Evolutionary conservation across 805 yeast genomes (phyloP).

Genomic region (Kluyveromyces lactis): DNA sequence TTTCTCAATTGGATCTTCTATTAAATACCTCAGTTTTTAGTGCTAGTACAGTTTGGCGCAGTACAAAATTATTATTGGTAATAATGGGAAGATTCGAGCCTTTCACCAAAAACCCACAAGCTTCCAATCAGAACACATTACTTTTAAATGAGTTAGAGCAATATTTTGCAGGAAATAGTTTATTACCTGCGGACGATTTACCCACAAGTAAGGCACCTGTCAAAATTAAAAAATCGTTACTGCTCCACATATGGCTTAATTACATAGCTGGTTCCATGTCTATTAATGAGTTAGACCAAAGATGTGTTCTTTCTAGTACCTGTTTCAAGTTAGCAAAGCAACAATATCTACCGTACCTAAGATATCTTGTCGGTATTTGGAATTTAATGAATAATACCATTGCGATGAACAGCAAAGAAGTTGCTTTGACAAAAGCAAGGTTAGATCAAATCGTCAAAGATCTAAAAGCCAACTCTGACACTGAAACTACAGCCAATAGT

Average conservation of each 20-base stretch:
- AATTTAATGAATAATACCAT: slow-evolving; percentile 27
- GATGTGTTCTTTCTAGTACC: slow-evolving; percentile 18
- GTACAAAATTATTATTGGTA: slow-evolving; percentile 23
- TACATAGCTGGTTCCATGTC: slow-evolving; percentile 25
- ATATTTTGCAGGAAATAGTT: slow-evolving; percentile 18
- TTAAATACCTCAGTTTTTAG: slow-evolving; percentile 10
- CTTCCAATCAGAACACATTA: slow-evolving; percentile 18
- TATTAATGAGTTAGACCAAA: slow-evolving; percentile 22
- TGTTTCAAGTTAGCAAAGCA: slow-evolving; percentile 24
- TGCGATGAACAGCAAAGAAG: slow-evolving; percentile 25
- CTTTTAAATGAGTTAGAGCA: slow-evolving; percentile 14
- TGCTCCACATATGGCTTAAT: slow-evolving; percentile 20
- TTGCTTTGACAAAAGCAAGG: slow-evolving; percentile 19
- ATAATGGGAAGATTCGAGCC: slow-evolving; percentile 26
- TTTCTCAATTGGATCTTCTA: slow-evolving; percentile 14
- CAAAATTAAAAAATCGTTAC: slow-evolving; percentile 20
- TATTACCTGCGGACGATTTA: slow-evolving; percentile 7
- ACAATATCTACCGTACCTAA: slow-evolving; percentile 14
- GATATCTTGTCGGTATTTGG: slow-evolving; percentile 26
- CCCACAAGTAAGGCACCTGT: slow-evolving; percentile 2
- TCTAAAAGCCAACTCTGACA: not conserved
- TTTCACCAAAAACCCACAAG: slow-evolving; percentile 22
- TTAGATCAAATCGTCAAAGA: slow-evolving; percentile 15
- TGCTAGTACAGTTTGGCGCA: slow-evolving; percentile 21
- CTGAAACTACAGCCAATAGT: too few relatives aligned